These are phyloP conservation scores for Phyllosticta paracitricarpa DNA, from an alignment of 2,329 filamentous ascomycete species.

Conservation along the genomic window DNA sequence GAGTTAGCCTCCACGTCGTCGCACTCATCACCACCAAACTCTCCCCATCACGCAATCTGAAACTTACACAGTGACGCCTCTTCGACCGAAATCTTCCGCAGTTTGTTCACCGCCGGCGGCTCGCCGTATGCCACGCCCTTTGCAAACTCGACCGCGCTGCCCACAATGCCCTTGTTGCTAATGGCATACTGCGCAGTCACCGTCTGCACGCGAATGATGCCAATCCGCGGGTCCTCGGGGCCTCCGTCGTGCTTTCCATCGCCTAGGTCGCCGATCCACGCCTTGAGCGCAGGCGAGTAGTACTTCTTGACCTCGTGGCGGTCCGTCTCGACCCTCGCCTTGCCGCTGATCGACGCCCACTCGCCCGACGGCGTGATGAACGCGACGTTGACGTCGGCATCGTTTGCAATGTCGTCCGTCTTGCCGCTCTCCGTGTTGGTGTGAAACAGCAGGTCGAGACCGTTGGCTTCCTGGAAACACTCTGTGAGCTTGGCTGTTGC, in stretches of 20 bases:
- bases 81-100: slow-evolving; percentile 59
- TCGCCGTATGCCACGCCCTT: slow-evolving; percentile 67
- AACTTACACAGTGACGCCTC: slow-evolving; percentile 42
- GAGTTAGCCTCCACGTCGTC: slow-evolving; percentile 1
- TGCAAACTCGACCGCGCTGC: slow-evolving; percentile 58
- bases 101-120: slow-evolving; percentile 60
- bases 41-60: neutral
- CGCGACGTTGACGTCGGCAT: slow-evolving; percentile 68
- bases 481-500: slow-evolving; percentile 7
- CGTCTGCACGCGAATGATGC: slow-evolving; percentile 66
- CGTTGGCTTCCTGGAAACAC: slow-evolving; percentile 56
- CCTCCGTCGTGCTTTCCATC: slow-evolving; percentile 78
- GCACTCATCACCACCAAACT: neutral
- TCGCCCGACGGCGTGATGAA: slow-evolving; percentile 69
- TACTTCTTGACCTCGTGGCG: slow-evolving; percentile 55
- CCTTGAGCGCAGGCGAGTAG: slow-evolving; percentile 64
- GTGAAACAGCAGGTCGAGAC: slow-evolving; percentile 79
- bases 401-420: slow-evolving; percentile 64
- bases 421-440: slow-evolving; percentile 87
- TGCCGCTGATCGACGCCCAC: slow-evolving; percentile 80
- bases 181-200: slow-evolving; percentile 64
- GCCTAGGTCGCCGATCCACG: slow-evolving; percentile 72
- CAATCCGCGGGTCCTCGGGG: slow-evolving; percentile 71
- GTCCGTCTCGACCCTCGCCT: slow-evolving; percentile 59
- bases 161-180: slow-evolving; percentile 50